Evolutionary conservation across 2,329 filamentous ascomycete genomes (phyloP).

Genomic region (Akanthomyces lecanii): DNA sequence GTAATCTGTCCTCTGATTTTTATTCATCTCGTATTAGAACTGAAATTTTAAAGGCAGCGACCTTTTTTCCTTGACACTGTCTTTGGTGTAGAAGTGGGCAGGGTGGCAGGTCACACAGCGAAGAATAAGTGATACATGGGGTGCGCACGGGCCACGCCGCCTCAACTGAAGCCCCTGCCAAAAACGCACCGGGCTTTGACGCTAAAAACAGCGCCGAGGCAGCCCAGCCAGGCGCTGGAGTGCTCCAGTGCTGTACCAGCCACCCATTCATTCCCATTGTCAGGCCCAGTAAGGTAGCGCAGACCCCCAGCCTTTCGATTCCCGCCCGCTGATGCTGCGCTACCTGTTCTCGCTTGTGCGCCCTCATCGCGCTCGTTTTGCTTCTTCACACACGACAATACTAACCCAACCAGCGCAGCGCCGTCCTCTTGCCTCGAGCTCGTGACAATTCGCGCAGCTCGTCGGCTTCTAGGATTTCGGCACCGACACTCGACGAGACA

Average conservation of each 20-base stretch:
- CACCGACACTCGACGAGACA: neutral
- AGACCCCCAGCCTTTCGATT: conserved; percentile 10
- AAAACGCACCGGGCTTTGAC: neutral
- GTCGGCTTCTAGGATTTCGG: conserved; percentile 2
- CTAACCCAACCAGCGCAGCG: conserved; percentile 14
- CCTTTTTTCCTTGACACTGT: no score
- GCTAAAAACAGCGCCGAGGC: conserved; percentile 3
- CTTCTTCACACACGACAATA: conserved; percentile 13
- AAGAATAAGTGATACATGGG: conserved; percentile 2
- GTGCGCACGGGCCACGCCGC: conserved; percentile 13
- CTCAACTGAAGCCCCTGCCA: conserved; percentile 5
- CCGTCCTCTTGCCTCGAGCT: conserved; percentile 10
- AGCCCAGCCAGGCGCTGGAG: conserved; percentile 8
- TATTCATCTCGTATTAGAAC: no score
- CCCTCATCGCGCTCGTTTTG: neutral
- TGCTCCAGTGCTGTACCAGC: neutral
- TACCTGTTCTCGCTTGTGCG: conserved; percentile 8
- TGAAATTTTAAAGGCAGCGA: no score
- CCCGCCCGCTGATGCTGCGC: neutral
- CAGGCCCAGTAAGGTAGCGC: neutral
- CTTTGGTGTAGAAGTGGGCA: neutral
- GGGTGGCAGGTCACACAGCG: neutral
- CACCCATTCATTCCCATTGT: neutral
- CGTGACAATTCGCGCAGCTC: conserved; percentile 13
- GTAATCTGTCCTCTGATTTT: no score